These are phyloP conservation scores for Mycena maculata DNA, from an alignment of 768 basidiomycete genomes.

Conservation along the genomic window DNA sequence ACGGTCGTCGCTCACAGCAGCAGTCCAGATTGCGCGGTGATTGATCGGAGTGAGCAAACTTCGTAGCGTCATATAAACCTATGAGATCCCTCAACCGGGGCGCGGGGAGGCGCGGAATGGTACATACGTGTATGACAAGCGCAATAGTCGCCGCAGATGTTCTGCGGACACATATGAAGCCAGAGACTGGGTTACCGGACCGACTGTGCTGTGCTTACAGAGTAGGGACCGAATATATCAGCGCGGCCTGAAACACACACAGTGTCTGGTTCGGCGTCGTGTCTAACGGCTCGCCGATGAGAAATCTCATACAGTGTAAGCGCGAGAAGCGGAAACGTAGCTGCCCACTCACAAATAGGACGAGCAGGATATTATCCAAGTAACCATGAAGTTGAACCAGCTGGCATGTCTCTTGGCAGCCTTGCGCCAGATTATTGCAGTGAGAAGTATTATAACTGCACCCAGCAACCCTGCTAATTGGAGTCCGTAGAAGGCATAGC, in stretches of 20 bases:
- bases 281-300: conserved; percentile 27
- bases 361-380: conserved; percentile 38
- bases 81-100: not conserved
- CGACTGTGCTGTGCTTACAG: conserved; percentile 20
- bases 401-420: conserved; percentile 32
- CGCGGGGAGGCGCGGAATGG: too few relatives aligned
- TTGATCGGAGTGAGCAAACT: conserved; percentile 13
- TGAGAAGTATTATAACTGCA: conserved; percentile 32
- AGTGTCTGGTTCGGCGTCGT: conserved; percentile 28
- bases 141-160: conserved; percentile 37
- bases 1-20: conserved; percentile 13
- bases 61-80: conserved; percentile 28
- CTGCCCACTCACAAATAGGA: conserved; percentile 33
- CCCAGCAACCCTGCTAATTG: conserved; percentile 33
- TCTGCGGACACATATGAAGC: conserved; percentile 5
- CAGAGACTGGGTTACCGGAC: not conserved
- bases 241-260: conserved; percentile 34
- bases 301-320: conserved; percentile 9
- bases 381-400: conserved; percentile 38
- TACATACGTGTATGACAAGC: conserved; percentile 35
- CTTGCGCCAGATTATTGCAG: conserved; percentile 30
- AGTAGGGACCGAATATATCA: conserved; percentile 34
- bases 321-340: not conserved
- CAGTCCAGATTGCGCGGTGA: not conserved
- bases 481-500: conserved; percentile 34